Percentiles rank a stretch among this genome's conserved stretches.
phyloP scores from a whole-genome alignment of 2,329 filamentous ascomycete species.

The Colletotrichum sp. region DNA sequence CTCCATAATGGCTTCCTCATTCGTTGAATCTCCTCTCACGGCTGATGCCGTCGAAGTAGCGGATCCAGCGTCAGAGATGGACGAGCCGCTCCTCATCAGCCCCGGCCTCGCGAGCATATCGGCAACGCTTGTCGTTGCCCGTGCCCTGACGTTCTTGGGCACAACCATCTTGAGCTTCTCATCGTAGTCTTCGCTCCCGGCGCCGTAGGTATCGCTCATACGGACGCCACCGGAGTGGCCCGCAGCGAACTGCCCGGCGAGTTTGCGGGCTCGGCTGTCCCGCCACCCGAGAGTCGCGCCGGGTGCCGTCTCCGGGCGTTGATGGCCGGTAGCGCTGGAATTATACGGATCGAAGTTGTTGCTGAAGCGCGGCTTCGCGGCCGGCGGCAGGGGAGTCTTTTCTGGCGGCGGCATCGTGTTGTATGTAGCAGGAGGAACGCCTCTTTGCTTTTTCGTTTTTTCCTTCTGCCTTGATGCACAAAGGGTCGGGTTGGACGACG shows the following conservation, averaged over 20 bases:
- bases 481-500: neutral
- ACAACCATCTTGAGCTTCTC: constrained; percentile 47
- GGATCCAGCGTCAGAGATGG: constrained; percentile 1
- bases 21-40: neutral
- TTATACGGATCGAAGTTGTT: constrained; percentile 73
- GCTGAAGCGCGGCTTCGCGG: constrained; percentile 46
- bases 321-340: constrained; percentile 78
- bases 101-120: constrained; percentile 60
- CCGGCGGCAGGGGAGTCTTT: constrained; percentile 28
- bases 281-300: constrained; percentile 70
- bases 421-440: neutral
- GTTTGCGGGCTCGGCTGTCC: constrained; percentile 70
- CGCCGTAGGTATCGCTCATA: constrained; percentile 69
- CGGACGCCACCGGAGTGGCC: constrained; percentile 63
- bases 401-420: neutral
- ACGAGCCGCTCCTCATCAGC: constrained; percentile 38
- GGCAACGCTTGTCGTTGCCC: constrained; percentile 49
- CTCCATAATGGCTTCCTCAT: constrained; percentile 30
- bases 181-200: constrained; percentile 63
- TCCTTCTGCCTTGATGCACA: neutral
- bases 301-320: constrained; percentile 72
- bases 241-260: constrained; percentile 70
- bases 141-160: constrained; percentile 44
- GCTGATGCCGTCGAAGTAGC: neutral
- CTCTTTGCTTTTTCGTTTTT: neutral